phyloP scores from a whole-genome alignment of 164 flowering plant species.

The Chimonanthus praecox region DNA sequence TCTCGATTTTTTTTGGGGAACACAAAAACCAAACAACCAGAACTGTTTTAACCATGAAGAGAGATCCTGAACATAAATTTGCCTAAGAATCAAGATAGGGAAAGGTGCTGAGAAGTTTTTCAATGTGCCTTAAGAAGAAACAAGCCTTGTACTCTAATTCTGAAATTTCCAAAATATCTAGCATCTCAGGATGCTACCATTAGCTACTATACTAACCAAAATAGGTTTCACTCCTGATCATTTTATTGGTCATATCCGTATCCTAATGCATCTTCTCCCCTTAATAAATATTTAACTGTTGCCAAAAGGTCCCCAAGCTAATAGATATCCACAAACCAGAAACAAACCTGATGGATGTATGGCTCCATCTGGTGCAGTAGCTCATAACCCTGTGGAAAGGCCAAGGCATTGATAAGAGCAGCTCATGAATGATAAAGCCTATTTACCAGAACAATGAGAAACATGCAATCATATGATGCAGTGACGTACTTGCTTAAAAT shows the following conservation, averaged over 20 bases:
- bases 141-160: no score
- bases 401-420: slow-evolving; percentile 5
- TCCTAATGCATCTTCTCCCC: background rate
- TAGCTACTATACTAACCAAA: no score
- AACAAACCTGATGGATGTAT: slow-evolving; percentile 81
- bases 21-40: background rate
- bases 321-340: background rate
- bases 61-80: background rate
- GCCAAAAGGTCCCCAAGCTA: background rate
- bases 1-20: background rate
- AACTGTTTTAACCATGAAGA: slow-evolving; percentile 4
- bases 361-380: slow-evolving; percentile 99
- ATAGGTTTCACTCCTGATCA: no score
- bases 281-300: background rate
- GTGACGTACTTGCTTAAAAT: slow-evolving; percentile 74
- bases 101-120: background rate
- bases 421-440: slow-evolving; percentile 3
- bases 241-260: background rate
- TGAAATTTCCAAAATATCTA: no score
- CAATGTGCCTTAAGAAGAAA: background rate
- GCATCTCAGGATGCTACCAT: no score
- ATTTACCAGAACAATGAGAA: background rate
- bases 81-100: background rate
- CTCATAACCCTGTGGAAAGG: slow-evolving; percentile 75
- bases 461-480: background rate